A percentile compares a stretch with the other conserved stretches of the same genome.
These are phyloP conservation scores for Xylariaceae sp. DNA, from an alignment of 2,329 filamentous ascomycete species.

Conservation along the genomic window DNA sequence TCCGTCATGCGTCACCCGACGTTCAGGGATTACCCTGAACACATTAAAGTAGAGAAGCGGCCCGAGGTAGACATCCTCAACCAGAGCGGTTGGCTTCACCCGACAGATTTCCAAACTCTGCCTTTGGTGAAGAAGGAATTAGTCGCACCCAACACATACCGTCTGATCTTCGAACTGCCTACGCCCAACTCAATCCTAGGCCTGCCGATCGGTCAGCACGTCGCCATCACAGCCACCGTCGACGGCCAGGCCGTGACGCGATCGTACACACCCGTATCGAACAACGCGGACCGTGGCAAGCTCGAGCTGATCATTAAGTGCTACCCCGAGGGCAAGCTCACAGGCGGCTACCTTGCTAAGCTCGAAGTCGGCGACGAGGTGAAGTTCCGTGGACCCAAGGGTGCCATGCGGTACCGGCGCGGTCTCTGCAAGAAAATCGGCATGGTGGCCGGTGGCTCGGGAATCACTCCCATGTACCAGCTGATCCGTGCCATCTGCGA, in stretches of 20 bases:
- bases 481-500: conserved; percentile 60
- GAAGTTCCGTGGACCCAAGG: conserved; percentile 51
- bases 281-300: conserved; percentile 44
- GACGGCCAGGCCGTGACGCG: conserved; percentile 42
- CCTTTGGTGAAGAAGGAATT: conserved; percentile 38
- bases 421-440: conserved; percentile 42
- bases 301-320: conserved; percentile 48
- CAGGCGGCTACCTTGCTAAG: conserved; percentile 42
- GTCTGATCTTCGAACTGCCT: conserved; percentile 46
- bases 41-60: conserved; percentile 37
- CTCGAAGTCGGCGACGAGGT: conserved; percentile 46
- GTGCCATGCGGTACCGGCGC: conserved; percentile 47
- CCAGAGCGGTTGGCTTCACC: conserved; percentile 44
- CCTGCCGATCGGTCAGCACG: conserved; percentile 53
- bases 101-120: conserved; percentile 43
- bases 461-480: conserved; percentile 56
- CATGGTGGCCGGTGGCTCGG: conserved; percentile 50
- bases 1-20: conserved; percentile 32
- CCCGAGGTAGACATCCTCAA: conserved; percentile 37
- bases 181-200: conserved; percentile 41
- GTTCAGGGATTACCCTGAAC: conserved; percentile 34
- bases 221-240: conserved; percentile 46
- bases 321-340: conserved; percentile 48
- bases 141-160: conserved; percentile 41
- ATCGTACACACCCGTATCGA: conserved; percentile 52